Conservation (phyloP, 2,329 filamentous ascomycete species). For the Diaporthe amygdali region DNA sequence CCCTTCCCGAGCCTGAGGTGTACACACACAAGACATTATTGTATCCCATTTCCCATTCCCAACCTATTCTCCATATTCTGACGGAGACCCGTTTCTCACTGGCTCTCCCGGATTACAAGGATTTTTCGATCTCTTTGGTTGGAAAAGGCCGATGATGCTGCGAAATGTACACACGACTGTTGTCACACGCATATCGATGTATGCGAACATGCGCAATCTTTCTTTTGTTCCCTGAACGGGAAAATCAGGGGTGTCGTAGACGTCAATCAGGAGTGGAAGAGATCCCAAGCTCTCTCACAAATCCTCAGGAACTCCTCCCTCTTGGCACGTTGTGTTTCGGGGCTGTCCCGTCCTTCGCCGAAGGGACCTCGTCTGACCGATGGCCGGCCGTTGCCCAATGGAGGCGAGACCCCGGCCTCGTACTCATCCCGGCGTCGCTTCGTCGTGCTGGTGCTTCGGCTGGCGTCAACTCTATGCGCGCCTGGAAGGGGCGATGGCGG, state of each 20-base stretch:
- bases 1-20: neutral
- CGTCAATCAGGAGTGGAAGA: constrained; percentile 82
- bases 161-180: constrained; percentile 6
- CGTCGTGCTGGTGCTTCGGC: constrained; percentile 57
- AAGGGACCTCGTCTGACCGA: constrained; percentile 71
- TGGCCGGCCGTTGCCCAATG: constrained; percentile 76
- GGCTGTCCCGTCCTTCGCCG: constrained; percentile 81
- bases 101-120: neutral
- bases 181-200: constrained; percentile 12
- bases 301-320: constrained; percentile 89
- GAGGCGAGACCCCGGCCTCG: constrained; percentile 88
- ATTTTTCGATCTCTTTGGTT: neutral
- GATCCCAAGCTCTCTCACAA: constrained; percentile 91
- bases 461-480: constrained; percentile 49
- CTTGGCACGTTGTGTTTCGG: constrained; percentile 83
- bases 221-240: neutral
- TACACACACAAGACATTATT: constrained; percentile 20
- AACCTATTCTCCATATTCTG: neutral
- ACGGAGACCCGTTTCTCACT: neutral
- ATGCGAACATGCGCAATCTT: neutral
- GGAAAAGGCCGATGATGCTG: constrained; percentile 5
- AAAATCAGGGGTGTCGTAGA: neutral
- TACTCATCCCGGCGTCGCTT: constrained; percentile 90
- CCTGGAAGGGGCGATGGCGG: constrained; percentile 79
- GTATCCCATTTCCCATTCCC: constrained; percentile 13